These are phyloP conservation scores for Thuidium tamariscinum DNA, from an alignment of 225 moss, liverwort and hornwort genomes.

Conservation along the genomic window DNA sequence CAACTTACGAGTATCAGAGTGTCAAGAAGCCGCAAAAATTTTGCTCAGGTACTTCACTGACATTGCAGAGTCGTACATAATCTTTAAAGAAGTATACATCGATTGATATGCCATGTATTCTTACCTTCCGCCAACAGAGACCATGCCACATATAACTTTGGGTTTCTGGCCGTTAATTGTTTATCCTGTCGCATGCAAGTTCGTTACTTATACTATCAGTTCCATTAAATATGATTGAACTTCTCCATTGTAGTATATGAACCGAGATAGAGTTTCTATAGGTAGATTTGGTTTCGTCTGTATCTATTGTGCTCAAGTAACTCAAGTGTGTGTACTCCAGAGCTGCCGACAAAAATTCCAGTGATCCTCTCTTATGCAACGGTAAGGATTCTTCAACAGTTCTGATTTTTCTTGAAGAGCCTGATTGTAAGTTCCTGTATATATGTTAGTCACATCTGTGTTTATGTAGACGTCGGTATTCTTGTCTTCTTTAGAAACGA, in stretches of 20 bases:
- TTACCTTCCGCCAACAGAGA: background rate
- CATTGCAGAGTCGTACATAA: background rate
- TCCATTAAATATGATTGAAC: background rate
- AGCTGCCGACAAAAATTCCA: constrained; percentile 53
- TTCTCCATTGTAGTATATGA: background rate
- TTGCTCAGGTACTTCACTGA: constrained; percentile 50
- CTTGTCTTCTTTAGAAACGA: background rate
- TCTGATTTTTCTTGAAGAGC: background rate
- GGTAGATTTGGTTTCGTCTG: background rate
- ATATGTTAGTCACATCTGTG: background rate
- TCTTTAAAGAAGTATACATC: background rate
- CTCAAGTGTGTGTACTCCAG: constrained; percentile 21
- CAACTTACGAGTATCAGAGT: constrained; percentile 76
- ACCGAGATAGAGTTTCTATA: background rate
- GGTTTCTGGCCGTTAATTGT: background rate
- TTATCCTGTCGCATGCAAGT: background rate
- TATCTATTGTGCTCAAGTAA: background rate
- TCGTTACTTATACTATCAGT: background rate
- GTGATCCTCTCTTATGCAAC: constrained; percentile 59
- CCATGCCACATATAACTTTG: background rate
- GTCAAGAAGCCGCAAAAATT: constrained; percentile 68
- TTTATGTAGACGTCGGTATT: background rate
- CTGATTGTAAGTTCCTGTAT: background rate
- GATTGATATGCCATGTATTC: background rate
- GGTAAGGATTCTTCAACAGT: constrained; percentile 28